These are phyloP conservation scores for Xylariomycetidae sp. DNA, from an alignment of 2,329 filamentous ascomycete species.

Conservation along the genomic window DNA sequence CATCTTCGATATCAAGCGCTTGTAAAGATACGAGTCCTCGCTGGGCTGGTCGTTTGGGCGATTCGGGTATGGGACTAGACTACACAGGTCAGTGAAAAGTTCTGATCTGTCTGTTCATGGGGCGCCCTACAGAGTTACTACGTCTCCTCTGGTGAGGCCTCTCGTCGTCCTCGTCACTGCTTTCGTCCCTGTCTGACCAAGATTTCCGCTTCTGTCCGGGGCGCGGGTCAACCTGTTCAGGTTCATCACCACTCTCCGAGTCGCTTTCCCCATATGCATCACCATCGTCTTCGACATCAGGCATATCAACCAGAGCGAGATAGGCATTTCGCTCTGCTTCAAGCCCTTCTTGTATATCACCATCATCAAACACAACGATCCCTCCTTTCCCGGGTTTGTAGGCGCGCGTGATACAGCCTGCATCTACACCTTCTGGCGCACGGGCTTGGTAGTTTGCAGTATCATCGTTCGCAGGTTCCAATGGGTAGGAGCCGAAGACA, in stretches of 20 bases:
- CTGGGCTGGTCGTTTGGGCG: slow-evolving; percentile 56
- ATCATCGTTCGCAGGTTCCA: slow-evolving; percentile 46
- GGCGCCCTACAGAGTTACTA: slow-evolving; percentile 72
- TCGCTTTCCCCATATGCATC: slow-evolving; percentile 57
- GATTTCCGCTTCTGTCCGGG: slow-evolving; percentile 73
- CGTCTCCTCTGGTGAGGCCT: slow-evolving; percentile 74
- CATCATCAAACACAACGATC: slow-evolving; percentile 92
- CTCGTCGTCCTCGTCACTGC: slow-evolving; percentile 67
- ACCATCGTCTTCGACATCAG: slow-evolving; percentile 73
- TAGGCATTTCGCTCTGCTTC: slow-evolving; percentile 74
- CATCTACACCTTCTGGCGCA: slow-evolving; percentile 62
- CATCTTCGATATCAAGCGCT: slow-evolving; percentile 43
- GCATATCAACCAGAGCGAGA: slow-evolving; percentile 83
- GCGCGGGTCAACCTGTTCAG: slow-evolving; percentile 41
- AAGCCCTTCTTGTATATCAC: slow-evolving; percentile 85
- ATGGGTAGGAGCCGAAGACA: slow-evolving; percentile 73
- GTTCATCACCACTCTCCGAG: slow-evolving; percentile 53
- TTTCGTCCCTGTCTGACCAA: slow-evolving; percentile 67
- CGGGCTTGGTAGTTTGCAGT: slow-evolving; percentile 44
- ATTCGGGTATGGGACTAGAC: slow-evolving; percentile 63
- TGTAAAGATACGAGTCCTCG: slow-evolving; percentile 55
- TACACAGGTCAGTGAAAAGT: slow-evolving; percentile 35
- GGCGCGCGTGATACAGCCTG: slow-evolving; percentile 64
- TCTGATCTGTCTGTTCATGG: no score
- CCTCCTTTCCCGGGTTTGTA: slow-evolving; percentile 81